Conservation (phyloP, 306 rosid species). For the Boehmeria nivea region DNA sequence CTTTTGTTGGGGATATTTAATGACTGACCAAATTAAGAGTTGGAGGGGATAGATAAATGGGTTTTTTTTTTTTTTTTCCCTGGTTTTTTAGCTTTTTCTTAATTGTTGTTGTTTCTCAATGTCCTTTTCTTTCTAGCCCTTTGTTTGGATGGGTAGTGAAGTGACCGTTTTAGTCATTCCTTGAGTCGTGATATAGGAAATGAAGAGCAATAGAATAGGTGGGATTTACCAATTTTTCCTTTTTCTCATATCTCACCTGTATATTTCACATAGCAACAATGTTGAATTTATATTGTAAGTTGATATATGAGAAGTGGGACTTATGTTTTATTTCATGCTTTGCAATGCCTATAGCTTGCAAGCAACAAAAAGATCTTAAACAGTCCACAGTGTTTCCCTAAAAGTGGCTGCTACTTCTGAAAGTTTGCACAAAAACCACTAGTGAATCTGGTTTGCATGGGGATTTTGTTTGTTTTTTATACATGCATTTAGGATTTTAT, state of each 20-base stretch:
- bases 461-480: too few relatives aligned
- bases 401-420: too few relatives aligned
- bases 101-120: constrained; percentile 18
- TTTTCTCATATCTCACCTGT: constrained; percentile 68
- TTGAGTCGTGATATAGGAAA: constrained; percentile 41
- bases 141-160: constrained; percentile 34
- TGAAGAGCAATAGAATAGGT: constrained; percentile 53
- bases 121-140: constrained; percentile 21
- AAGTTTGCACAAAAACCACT: too few relatives aligned
- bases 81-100: constrained; percentile 1
- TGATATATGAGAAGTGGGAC: constrained; percentile 29
- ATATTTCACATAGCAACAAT: constrained; percentile 42
- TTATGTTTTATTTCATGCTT: too few relatives aligned
- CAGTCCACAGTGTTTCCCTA: too few relatives aligned
- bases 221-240: constrained; percentile 57
- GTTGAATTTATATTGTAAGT: constrained; percentile 41
- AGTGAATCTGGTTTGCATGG: too few relatives aligned
- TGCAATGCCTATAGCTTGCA: too few relatives aligned
- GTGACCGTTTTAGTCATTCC: constrained; percentile 28
- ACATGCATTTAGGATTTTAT: too few relatives aligned
- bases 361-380: too few relatives aligned
- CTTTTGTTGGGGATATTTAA: constrained; percentile 27
- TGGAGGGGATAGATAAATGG: constrained; percentile 39
- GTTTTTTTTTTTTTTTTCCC: constrained; percentile 2
- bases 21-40: constrained; percentile 44